Evolutionary conservation across 2,329 filamentous ascomycete species (phyloP), one percentile per base, ranked within the genome.

Genomic region (Didymella keratinophila): DNA sequence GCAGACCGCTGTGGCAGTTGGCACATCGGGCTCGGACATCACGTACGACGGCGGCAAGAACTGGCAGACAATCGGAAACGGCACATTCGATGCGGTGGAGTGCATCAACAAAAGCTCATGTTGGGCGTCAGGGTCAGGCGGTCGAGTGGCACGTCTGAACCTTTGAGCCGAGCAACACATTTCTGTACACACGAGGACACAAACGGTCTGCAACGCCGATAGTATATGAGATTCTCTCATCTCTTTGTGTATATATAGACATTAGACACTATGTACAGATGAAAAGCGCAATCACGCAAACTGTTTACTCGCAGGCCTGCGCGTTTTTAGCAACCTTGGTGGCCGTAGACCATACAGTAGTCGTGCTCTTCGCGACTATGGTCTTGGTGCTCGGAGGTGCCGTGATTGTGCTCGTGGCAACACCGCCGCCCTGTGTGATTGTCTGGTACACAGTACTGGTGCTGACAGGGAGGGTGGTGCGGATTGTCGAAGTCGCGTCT

Each of bases 21-120:
- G 71, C 5, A 68, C 70, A 3, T 61, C 64, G n/a, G 71, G 71
- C 2, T 69, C 65, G 14, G 71, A 72, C 36, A 50, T 71, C n/a
- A 71, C 69, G 9, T 34, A 68, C 32, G 71, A 73, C 57, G 66
- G 65, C 2, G 71, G 71, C 18, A 67, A 50, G 23, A 68, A 48
- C n/a, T 73, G 71, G 71, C 27, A 32, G 9, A 41, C 23, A 1
- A 61, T 73, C 14, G 66, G 63, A 18, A 73, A 72, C 47, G 69
- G 69, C 9, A 69, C 70, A 2, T 72, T 73, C 30, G 68, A 72
- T 52, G 64, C 66, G 18, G 68, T 73, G 1, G 66, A 71, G 27
- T 73, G 71, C 52, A 30, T 68, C 4, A 45, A 27, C 8, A 61
- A 39, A 14, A 20, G 52, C 27, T 36, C 56, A 2, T 73, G 71